Percentiles rank a stretch among this genome's conserved stretches.
phyloP scores from a whole-genome alignment of 1,139 yeast species.

The Candida pseudoviswanathii region DNA sequence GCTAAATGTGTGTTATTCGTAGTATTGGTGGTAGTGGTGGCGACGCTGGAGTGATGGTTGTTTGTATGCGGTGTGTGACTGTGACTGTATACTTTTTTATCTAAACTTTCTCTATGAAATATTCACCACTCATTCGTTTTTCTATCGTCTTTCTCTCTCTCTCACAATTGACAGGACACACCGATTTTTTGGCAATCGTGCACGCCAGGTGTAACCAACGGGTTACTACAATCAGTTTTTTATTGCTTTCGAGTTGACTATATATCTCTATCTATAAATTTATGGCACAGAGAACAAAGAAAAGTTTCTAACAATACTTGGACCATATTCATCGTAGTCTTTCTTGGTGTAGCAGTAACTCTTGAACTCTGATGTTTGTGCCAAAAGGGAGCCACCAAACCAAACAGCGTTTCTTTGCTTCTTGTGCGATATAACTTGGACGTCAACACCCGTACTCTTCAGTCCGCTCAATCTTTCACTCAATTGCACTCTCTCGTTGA shows the following conservation, averaged over 20 bases:
- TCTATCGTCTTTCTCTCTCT: neutral
- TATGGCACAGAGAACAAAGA: slow-evolving; percentile 90
- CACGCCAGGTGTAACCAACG: no score
- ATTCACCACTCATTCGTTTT: neutral
- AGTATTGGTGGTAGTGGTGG: neutral
- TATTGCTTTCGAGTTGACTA: neutral
- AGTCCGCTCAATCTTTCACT: slow-evolving; percentile 82
- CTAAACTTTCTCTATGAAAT: neutral
- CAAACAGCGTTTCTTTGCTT: slow-evolving; percentile 98
- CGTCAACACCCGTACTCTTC: slow-evolving; percentile 93
- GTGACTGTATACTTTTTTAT: neutral
- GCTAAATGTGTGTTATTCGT: neutral
- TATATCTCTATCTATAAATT: slow-evolving; percentile 9
- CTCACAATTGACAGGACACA: no score
- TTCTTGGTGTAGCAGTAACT: slow-evolving; percentile 95
- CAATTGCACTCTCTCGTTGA: slow-evolving; percentile 81
- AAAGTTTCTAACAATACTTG: slow-evolving; percentile 94
- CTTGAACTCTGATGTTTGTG: slow-evolving; percentile 96
- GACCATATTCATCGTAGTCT: slow-evolving; percentile 98
- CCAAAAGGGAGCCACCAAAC: slow-evolving; percentile 97
- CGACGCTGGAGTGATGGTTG: no score
- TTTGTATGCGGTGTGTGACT: neutral
- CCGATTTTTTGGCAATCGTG: no score
- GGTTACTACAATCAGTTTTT: neutral
- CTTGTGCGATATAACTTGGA: slow-evolving; percentile 94